Percentiles rank a stretch among this genome's conserved stretches.
These are phyloP conservation scores for Camelina neglecta DNA, from an alignment of 345 rosid species.

Conservation along the genomic window DNA sequence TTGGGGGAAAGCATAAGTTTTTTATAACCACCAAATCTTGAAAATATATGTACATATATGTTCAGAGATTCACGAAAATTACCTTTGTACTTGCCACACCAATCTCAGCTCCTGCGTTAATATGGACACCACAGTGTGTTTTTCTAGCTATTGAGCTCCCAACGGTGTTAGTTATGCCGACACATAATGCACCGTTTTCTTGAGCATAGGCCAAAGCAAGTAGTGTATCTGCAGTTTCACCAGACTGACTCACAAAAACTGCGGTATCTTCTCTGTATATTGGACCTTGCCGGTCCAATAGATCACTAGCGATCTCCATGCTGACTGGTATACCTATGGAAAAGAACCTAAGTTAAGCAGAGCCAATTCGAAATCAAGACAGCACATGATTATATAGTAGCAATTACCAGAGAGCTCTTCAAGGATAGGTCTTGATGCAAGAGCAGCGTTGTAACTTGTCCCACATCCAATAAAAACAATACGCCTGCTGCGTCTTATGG, in stretches of 20 bases:
- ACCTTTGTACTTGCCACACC: slow-evolving; percentile 99
- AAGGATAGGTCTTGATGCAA: slow-evolving; percentile 91
- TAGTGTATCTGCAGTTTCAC: slow-evolving; percentile 98
- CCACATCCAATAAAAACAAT: slow-evolving; percentile 96
- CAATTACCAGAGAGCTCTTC: slow-evolving; percentile 93
- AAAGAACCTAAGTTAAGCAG: slow-evolving; percentile 19
- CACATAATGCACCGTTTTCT: slow-evolving; percentile 91
- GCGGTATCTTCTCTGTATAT: slow-evolving; percentile 98
- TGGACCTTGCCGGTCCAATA: slow-evolving; percentile 91
- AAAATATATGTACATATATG: background rate
- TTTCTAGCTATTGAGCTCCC: slow-evolving; percentile 94
- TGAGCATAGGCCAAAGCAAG: slow-evolving; percentile 81
- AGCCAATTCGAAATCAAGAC: background rate
- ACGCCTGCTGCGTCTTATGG: slow-evolving; percentile 90
- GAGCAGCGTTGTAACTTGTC: slow-evolving; percentile 96
- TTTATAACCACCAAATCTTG: background rate
- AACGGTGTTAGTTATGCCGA: slow-evolving; percentile 95
- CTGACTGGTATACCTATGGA: slow-evolving; percentile 85
- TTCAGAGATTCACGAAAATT: slow-evolving; percentile 23
- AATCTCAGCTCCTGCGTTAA: slow-evolving; percentile 96
- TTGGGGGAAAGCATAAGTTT: background rate
- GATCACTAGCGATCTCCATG: slow-evolving; percentile 99
- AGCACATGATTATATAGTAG: slow-evolving; percentile 18
- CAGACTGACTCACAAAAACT: slow-evolving; percentile 96
- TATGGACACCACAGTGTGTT: slow-evolving; percentile 91